phyloP scores from a whole-genome alignment of 345 rosid genomes.

The Gossypium anomalum region DNA sequence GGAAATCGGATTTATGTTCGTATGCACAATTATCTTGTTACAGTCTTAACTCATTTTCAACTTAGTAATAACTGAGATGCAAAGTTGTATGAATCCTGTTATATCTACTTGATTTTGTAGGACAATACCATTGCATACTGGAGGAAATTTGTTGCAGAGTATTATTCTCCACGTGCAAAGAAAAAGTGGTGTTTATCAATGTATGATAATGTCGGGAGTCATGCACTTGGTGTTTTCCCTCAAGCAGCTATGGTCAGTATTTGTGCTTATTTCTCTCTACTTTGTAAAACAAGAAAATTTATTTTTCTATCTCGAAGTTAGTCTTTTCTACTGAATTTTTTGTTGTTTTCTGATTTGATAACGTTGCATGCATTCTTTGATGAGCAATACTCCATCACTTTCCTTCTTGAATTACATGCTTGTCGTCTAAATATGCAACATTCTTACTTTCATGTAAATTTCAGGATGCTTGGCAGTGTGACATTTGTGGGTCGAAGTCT shows the following conservation, averaged over 20 bases:
- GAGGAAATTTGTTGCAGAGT: constrained; percentile 92
- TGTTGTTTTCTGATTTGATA: not conserved
- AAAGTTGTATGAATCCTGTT: constrained; percentile 9
- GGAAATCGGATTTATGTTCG: not conserved
- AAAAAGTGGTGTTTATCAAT: constrained; percentile 93
- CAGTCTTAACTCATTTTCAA: not conserved
- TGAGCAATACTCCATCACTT: not conserved
- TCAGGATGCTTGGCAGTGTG: constrained; percentile 99
- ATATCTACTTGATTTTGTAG: constrained; percentile 38
- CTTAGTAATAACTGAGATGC: constrained; percentile 9
- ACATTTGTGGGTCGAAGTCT: constrained; percentile 83
- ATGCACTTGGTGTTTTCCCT: constrained; percentile 91
- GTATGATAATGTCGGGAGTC: constrained; percentile 87
- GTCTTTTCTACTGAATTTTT: not conserved
- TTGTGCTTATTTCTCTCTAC: constrained; percentile 1
- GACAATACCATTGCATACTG: constrained; percentile 85
- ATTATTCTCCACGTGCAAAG: constrained; percentile 94
- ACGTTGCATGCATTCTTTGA: not conserved
- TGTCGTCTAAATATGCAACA: not conserved
- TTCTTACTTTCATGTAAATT: constrained; percentile 5
- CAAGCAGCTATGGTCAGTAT: constrained; percentile 88
- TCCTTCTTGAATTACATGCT: not conserved
- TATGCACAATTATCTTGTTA: not conserved
- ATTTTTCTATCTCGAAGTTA: not conserved
- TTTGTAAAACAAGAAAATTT: not conserved